phyloP scores from a whole-genome alignment of 1,139 yeast species.

The Protomyces inundatus region DNA sequence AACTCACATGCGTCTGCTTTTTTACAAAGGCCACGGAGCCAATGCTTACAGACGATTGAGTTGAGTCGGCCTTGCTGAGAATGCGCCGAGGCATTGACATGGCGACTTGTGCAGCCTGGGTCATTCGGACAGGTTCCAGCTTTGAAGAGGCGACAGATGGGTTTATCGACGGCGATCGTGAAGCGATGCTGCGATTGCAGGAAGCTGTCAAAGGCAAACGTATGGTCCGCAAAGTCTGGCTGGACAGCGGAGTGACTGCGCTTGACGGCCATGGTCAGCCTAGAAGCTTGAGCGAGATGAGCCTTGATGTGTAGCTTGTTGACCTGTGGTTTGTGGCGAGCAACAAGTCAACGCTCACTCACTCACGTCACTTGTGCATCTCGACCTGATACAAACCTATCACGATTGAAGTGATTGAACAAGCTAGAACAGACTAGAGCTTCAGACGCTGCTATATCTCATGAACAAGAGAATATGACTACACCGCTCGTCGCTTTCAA shows the following conservation, averaged over 20 bases:
- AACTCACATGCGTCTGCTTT: slow-evolving; percentile 96
- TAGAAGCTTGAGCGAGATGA: no score
- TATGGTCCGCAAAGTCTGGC: slow-evolving; percentile 32
- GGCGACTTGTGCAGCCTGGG: slow-evolving; percentile 77
- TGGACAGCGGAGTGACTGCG: background rate
- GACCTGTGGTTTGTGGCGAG: no score
- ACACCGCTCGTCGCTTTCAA: background rate
- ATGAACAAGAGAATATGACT: background rate
- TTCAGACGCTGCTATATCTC: background rate
- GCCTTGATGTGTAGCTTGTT: no score
- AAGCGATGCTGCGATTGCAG: slow-evolving; percentile 73
- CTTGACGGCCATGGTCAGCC: no score
- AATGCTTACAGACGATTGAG: slow-evolving; percentile 83
- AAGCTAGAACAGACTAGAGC: no score
- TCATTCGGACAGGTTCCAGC: slow-evolving; percentile 84
- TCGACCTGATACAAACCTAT: no score
- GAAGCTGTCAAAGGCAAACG: slow-evolving; percentile 77
- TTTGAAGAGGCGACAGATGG: slow-evolving; percentile 73
- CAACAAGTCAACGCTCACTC: no score
- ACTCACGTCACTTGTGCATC: no score
- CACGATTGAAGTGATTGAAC: no score
- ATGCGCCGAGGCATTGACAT: slow-evolving; percentile 58
- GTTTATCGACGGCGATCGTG: slow-evolving; percentile 84
- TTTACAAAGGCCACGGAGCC: slow-evolving; percentile 96
- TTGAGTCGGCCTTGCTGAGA: slow-evolving; percentile 46